A percentile compares a stretch with the other conserved stretches of the same genome.
phyloP scores from a whole-genome alignment of 306 rosid species.

The Neltuma alba region DNA sequence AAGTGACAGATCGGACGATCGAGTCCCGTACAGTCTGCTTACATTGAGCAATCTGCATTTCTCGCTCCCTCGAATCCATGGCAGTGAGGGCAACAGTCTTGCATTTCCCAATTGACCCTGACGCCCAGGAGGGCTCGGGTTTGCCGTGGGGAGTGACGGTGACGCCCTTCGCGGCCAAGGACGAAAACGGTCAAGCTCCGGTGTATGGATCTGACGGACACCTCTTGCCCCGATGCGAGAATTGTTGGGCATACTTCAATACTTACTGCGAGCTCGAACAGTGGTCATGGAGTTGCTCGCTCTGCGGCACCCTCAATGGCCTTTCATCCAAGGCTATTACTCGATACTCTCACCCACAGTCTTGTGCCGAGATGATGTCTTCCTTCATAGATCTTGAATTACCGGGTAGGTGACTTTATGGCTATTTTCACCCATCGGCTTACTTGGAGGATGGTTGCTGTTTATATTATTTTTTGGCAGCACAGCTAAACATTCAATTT shows the following conservation, averaged over 20 bases:
- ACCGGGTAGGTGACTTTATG: conserved; percentile 46
- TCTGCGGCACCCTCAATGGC: conserved; percentile 92
- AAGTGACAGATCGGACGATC: not conserved
- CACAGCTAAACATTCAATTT: not conserved
- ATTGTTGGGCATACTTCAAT: conserved; percentile 93
- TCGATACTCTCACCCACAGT: conserved; percentile 75
- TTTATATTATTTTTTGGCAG: not conserved
- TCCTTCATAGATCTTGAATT: conserved; percentile 96
- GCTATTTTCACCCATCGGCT: not conserved
- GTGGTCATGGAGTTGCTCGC: conserved; percentile 90
- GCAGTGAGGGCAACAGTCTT: conserved; percentile 85
- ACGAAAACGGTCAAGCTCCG: conserved; percentile 70
- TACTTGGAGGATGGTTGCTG: not conserved
- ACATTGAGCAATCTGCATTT: not conserved
- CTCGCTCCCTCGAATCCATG: conserved; percentile 43
- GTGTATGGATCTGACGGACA: conserved; percentile 74
- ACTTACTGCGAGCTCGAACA: conserved; percentile 85
- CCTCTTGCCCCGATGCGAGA: conserved; percentile 82
- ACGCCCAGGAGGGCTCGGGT: conserved; percentile 87
- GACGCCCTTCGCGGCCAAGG: conserved; percentile 71
- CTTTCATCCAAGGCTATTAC: conserved; percentile 72
- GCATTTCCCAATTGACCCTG: conserved; percentile 81
- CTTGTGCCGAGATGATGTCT: conserved; percentile 87
- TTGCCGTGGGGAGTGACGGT: conserved; percentile 91
- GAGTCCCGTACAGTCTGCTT: not conserved